Conservation (phyloP, 164 flowering plant species). For the Sextonia rubra region DNA sequence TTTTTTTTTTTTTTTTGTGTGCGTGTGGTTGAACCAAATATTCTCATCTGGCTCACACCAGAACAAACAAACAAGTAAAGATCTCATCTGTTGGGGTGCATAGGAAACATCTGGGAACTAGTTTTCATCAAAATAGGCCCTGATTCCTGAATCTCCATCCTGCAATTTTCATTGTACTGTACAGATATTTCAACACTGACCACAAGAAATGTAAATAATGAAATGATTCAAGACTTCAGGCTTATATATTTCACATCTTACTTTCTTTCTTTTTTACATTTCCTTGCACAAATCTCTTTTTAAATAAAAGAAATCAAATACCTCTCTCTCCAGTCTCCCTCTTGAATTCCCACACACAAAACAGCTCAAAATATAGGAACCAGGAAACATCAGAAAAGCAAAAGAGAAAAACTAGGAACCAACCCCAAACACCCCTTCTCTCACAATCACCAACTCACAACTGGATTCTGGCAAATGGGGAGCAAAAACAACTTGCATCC, state of each 20-base stretch:
- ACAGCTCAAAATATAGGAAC: too few species aligned
- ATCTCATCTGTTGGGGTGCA: too few species aligned
- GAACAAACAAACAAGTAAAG: too few species aligned
- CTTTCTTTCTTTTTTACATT: not conserved
- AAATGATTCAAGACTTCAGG: not conserved
- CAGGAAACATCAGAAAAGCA: not conserved
- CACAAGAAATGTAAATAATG: not conserved
- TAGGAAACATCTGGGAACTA: too few species aligned
- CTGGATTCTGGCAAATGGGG: constrained; percentile 75
- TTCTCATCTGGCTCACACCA: too few species aligned
- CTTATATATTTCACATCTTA: not conserved
- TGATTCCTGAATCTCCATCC: too few species aligned
- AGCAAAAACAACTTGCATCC: constrained; percentile 68
- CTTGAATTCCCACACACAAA: not conserved
- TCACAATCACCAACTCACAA: constrained; percentile 60
- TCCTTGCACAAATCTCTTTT: not conserved
- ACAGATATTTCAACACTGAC: too few species aligned
- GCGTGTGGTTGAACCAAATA: too few species aligned
- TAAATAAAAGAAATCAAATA: too few species aligned
- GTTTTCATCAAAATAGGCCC: too few species aligned
- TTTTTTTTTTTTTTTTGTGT: too few species aligned
- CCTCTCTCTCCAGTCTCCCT: not conserved
- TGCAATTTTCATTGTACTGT: too few species aligned
- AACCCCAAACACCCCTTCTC: constrained; percentile 75
- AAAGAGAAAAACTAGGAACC: constrained; percentile 7